Conservation (phyloP, 2,329 filamentous ascomycete genomes). For the Calonectria hongkongensis region DNA sequence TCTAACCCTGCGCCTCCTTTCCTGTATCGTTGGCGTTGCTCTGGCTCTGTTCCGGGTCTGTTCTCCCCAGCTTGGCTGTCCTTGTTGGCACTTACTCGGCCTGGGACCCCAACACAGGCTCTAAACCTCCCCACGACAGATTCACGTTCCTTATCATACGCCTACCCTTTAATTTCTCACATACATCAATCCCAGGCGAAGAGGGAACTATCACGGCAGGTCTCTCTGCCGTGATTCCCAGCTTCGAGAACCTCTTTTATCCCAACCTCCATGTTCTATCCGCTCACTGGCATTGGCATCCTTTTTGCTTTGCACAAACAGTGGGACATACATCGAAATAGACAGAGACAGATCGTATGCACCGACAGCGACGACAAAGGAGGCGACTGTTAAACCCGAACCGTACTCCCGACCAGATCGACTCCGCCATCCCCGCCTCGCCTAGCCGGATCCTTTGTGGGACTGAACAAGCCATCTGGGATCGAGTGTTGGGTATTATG, state of each 20-base stretch:
- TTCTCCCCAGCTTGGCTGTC: background rate
- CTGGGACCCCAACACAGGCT: too few relatives aligned
- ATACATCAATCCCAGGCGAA: background rate
- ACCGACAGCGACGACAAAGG: slow-evolving; percentile 1
- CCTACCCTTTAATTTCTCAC: background rate
- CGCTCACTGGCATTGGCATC: background rate
- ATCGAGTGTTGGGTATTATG: background rate
- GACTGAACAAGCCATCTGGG: background rate
- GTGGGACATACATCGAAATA: background rate
- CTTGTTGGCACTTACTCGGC: background rate
- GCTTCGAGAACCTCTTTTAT: background rate
- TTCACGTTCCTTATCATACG: background rate
- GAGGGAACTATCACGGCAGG: background rate
- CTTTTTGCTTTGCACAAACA: background rate
- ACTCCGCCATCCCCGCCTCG: background rate
- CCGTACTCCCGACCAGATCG: slow-evolving; percentile 4
- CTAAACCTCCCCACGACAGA: background rate
- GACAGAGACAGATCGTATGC: background rate
- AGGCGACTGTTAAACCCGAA: background rate
- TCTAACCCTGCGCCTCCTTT: background rate
- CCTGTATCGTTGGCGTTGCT: background rate
- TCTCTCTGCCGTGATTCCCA: background rate
- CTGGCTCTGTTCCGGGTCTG: background rate
- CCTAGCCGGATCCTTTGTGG: background rate
- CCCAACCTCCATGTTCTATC: background rate